Percentiles rank a stretch among this genome's conserved stretches.
Evolutionary conservation across 2,329 filamentous ascomycete genomes (phyloP).

Genomic region (Phoma sp.): DNA sequence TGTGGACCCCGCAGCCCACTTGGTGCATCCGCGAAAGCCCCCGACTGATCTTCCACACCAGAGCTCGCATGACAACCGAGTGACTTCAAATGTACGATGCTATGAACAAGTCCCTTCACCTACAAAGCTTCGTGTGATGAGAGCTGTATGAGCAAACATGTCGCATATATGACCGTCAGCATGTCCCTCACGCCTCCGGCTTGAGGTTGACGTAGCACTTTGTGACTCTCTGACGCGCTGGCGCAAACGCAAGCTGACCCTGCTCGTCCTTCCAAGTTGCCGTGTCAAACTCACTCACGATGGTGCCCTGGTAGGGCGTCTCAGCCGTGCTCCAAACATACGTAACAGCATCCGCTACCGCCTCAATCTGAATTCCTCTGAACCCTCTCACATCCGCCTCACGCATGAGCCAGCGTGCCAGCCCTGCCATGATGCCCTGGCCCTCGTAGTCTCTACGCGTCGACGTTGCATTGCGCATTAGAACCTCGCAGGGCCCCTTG

Average conservation of each 20-base stretch:
- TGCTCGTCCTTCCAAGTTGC: slow-evolving; percentile 31
- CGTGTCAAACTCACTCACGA: slow-evolving; percentile 33
- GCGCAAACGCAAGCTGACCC: slow-evolving; percentile 31
- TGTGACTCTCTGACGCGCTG: slow-evolving; percentile 28
- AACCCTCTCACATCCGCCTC: slow-evolving; percentile 43
- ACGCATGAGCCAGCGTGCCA: slow-evolving; percentile 48
- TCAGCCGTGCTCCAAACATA: slow-evolving; percentile 38
- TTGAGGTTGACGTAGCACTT: slow-evolving; percentile 40
- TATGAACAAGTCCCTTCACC: neutral
- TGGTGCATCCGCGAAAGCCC: slow-evolving; percentile 12
- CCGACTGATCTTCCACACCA: slow-evolving; percentile 11
- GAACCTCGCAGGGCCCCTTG: slow-evolving; percentile 34
- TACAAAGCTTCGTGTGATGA: neutral
- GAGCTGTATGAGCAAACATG: neutral
- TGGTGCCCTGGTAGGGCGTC: slow-evolving; percentile 28
- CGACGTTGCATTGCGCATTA: slow-evolving; percentile 47
- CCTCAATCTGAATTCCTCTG: slow-evolving; percentile 46
- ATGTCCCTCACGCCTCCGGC: slow-evolving; percentile 3
- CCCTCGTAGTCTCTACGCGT: slow-evolving; percentile 47
- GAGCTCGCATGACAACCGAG: neutral
- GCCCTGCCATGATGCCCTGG: slow-evolving; percentile 40
- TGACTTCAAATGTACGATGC: neutral
- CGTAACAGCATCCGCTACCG: slow-evolving; percentile 37
- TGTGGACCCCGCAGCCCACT: slow-evolving; percentile 19
- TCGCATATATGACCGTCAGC: neutral